Evolutionary conservation across 495 filamentous ascomycete genomes (phyloP).

Genomic region (Viridothelium virens): DNA sequence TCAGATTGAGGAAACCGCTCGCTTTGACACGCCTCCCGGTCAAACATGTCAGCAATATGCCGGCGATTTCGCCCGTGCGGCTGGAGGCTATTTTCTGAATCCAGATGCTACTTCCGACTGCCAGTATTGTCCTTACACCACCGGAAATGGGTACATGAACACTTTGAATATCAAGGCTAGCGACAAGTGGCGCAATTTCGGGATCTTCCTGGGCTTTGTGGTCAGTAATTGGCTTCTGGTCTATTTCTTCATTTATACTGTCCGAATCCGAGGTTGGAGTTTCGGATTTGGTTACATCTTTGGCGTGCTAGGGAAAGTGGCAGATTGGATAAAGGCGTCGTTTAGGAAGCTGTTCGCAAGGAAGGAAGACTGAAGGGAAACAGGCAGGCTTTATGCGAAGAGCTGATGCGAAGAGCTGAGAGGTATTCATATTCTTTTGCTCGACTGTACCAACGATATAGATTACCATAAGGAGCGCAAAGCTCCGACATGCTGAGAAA

Average conservation of each 20-base stretch:
- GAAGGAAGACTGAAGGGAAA: slow-evolving; percentile 16
- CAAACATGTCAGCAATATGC: slow-evolving; percentile 56
- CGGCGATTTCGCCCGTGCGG: slow-evolving; percentile 28
- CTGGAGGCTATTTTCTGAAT: slow-evolving; percentile 52
- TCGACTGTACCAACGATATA: too few relatives aligned
- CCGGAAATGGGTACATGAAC: slow-evolving; percentile 53
- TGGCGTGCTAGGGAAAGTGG: slow-evolving; percentile 41
- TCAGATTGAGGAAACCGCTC: slow-evolving; percentile 50
- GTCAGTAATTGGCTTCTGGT: slow-evolving; percentile 71
- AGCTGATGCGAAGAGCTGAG: too few relatives aligned
- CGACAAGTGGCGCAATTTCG: slow-evolving; percentile 69
- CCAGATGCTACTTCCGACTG: slow-evolving; percentile 51
- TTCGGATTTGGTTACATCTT: slow-evolving; percentile 62
- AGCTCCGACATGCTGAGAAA: too few relatives aligned
- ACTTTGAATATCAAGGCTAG: slow-evolving; percentile 57
- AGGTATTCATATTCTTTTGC: too few relatives aligned
- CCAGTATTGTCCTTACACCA: slow-evolving; percentile 63
- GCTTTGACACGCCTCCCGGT: slow-evolving; percentile 56
- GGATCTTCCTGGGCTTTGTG: slow-evolving; percentile 69
- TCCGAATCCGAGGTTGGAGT: slow-evolving; percentile 62
- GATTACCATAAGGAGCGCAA: too few relatives aligned
- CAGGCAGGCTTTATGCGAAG: not conserved
- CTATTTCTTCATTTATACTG: slow-evolving; percentile 79
- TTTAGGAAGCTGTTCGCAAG: slow-evolving; percentile 19
- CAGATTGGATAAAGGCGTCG: slow-evolving; percentile 28